Conservation (phyloP, 768 basidiomycete species). For the Pleurotus tuber-regium region DNA sequence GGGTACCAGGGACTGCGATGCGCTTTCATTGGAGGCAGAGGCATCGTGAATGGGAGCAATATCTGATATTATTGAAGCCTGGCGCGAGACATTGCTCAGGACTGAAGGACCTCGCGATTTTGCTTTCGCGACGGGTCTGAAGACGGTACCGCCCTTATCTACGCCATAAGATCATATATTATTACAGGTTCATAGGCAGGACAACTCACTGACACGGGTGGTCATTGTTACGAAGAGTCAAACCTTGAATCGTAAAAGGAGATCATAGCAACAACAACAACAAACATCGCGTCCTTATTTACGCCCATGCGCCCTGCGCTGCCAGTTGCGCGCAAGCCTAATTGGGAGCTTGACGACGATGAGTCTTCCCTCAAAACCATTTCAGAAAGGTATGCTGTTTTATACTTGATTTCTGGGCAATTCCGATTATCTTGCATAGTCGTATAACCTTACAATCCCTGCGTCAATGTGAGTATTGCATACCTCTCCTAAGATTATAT, state of each 20-base stretch:
- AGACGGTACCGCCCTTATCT: slow-evolving; percentile 75
- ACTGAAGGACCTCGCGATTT: slow-evolving; percentile 14
- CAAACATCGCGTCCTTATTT: slow-evolving; percentile 13
- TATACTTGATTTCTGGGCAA: slow-evolving; percentile 2
- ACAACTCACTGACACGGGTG: slow-evolving; percentile 62
- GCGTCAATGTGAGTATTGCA: slow-evolving; percentile 56
- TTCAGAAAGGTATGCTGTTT: slow-evolving; percentile 50
- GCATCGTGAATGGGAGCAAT: background rate
- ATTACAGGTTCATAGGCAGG: background rate
- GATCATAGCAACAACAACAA: slow-evolving; percentile 15
- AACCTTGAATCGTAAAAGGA: slow-evolving; percentile 4
- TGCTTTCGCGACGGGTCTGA: slow-evolving; percentile 63
- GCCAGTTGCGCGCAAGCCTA: slow-evolving; percentile 55
- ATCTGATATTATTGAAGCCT: background rate
- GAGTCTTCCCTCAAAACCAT: slow-evolving; percentile 36
- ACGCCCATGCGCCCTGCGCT: slow-evolving; percentile 29
- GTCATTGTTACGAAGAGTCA: slow-evolving; percentile 33
- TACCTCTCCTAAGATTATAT: too few relatives aligned
- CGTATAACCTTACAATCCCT: slow-evolving; percentile 63
- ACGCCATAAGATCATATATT: slow-evolving; percentile 13
- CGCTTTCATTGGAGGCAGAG: background rate
- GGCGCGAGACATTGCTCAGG: background rate
- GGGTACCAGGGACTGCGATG: background rate
- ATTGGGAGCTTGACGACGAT: slow-evolving; percentile 57
- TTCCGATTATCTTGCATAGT: slow-evolving; percentile 31